Base-by-base conservation (phyloP, 306 rosid genomes). In the Astragalus membranaceus region DNA sequence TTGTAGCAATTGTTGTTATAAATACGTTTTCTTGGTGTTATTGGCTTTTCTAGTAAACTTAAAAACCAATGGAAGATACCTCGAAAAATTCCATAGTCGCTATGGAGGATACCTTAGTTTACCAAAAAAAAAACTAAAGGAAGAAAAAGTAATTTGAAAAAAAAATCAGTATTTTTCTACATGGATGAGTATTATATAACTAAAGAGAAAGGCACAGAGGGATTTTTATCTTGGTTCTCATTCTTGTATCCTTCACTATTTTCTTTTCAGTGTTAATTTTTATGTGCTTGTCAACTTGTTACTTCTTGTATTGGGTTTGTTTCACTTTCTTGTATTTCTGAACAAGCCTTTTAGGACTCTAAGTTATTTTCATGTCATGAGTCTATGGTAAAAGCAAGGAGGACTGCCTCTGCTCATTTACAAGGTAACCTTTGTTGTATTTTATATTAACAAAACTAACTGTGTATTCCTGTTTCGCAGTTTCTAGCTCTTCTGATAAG, bases 391-490 rank as follows among this genome's bases (percentile, higher is more conserved):
- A 10, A 10, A 15, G 15, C 66, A 11, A 16, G 57, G 37, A 51
- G 14, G 23, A 37, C n/a, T 49, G 43, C 17, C 4, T n/a, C 14
- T 66, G 8, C 62, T 41, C 23, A 51, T 72, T 63, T 69, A 36
- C 48, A 36, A 61, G 64, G 29, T 13, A 48, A 26, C 26, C 49
- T 20, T n/a, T 7, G 5, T 11, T 6, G 43, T 53, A 41, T 29
- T 8, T 53, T 33, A 36, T 72, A 41, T 42, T 26, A 52, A 57
- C 69, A 67, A 52, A 72, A 42, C 0, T 54, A 20, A 52, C 16
- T 75, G 10, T 43, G 10, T 43, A 72, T 73, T 30, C 35, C 41
- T 78, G 43, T 58, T 77, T 10, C 81, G 75, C 67, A 93, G 98
- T 37, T 78, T 37, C 90, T n/a, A 65, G 46, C 66, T 62, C 85